Evolutionary conservation across 345 rosid species (phyloP).

Genomic region (Iberis pinnata): DNA sequence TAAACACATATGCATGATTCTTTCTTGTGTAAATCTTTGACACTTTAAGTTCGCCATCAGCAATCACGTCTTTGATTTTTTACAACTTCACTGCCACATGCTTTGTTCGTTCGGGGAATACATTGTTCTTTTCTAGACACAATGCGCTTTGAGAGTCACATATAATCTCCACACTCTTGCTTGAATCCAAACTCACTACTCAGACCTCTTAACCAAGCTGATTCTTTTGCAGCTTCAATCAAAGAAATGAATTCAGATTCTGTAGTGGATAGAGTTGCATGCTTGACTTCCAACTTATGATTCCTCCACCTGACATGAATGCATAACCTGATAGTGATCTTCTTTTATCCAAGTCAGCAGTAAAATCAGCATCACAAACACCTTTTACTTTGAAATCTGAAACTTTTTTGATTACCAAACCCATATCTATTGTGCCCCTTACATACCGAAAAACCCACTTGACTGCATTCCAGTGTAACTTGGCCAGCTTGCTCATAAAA

Average conservation of each 20-base stretch:
- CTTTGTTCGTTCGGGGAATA: neutral
- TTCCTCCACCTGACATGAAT: neutral
- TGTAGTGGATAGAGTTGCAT: neutral
- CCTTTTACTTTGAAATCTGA: neutral
- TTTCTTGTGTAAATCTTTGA: neutral
- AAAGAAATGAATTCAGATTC: neutral
- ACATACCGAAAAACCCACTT: neutral
- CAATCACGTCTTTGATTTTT: neutral
- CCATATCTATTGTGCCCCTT: too few relatives aligned
- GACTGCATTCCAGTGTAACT: too few relatives aligned
- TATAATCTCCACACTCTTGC: rapidly evolving
- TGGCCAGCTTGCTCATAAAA: too few relatives aligned
- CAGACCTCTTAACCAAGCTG: neutral
- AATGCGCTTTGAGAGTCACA: neutral
- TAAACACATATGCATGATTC: neutral
- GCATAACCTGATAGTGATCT: neutral
- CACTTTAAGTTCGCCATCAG: neutral
- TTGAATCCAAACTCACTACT: neutral
- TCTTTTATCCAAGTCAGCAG: neutral
- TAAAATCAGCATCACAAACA: neutral
- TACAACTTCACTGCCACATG: neutral
- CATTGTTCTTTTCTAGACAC: neutral
- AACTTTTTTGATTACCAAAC: neutral
- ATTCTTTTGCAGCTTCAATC: neutral
- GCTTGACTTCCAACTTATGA: neutral